Evolutionary conservation across 495 filamentous ascomycete species (phyloP).

Genomic region (Aspergillus ostianus): DNA sequence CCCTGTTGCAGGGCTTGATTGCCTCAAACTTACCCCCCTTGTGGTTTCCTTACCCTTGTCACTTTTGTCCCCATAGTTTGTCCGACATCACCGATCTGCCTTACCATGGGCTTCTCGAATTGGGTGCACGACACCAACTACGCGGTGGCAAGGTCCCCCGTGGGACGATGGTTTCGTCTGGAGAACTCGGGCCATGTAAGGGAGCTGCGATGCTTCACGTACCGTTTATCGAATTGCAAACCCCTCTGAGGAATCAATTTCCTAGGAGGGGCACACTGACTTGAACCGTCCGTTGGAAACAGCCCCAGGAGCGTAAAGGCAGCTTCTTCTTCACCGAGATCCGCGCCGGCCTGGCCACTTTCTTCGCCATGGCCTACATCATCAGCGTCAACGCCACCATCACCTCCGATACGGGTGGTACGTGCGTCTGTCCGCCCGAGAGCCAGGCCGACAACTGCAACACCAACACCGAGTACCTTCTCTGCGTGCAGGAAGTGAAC

Average conservation of each 20-base stretch:
- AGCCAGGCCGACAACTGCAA: constrained; percentile 52
- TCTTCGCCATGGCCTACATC: constrained; percentile 88
- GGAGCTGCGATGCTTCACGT: constrained; percentile 7
- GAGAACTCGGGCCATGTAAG: constrained; percentile 74
- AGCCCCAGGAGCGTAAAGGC: constrained; percentile 66
- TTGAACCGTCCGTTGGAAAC: not conserved
- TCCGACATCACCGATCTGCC: not conserved
- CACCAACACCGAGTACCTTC: constrained; percentile 54
- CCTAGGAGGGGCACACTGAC: not conserved
- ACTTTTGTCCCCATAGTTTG: too few species aligned
- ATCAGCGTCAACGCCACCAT: constrained; percentile 74
- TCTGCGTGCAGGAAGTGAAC: constrained; percentile 65
- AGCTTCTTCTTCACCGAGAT: constrained; percentile 78
- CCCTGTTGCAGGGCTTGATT: not conserved
- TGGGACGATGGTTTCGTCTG: constrained; percentile 72
- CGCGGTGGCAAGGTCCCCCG: constrained; percentile 53
- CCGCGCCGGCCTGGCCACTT: constrained; percentile 74
- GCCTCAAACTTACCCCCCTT: not conserved
- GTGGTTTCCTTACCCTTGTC: constrained; percentile 1
- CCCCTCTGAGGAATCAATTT: not conserved
- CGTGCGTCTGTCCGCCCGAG: constrained; percentile 64
- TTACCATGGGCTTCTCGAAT: constrained; percentile 35
- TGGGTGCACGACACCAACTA: constrained; percentile 55
- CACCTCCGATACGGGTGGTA: constrained; percentile 63
- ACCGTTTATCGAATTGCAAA: not conserved